Base-by-base conservation (phyloP, 2,329 filamentous ascomycete genomes). In the Sordariomycetes sp. region DNA sequence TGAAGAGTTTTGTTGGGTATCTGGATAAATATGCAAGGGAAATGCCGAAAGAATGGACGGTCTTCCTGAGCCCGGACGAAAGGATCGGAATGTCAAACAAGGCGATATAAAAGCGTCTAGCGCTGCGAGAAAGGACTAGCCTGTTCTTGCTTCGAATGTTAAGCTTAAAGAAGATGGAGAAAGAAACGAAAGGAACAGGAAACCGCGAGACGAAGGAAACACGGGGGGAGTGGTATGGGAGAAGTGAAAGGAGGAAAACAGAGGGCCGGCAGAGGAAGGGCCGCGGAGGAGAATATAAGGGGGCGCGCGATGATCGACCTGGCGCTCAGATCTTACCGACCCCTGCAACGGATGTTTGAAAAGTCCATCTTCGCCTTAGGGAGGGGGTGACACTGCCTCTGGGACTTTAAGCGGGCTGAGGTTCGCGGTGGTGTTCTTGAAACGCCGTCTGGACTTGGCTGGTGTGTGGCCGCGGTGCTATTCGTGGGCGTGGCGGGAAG, bases 41-140 rank as follows among this genome's bases (percentile, higher is more conserved):
- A 35, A 55, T 32, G n/a, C 15, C 50, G 25, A 53, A 56, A 54
- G 52, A 48, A 52, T 56, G 55, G 25, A 56, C 45, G 55, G 55
- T 52, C 55, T 56, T 56, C 55, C 55, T 36, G 28, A 32, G 28
- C 8, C 28, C 28, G 28, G 8, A 32, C 28, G 28, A 32, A 57
- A 36, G 22, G 34, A 10, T 10, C 32, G 32, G 51, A 35, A 10
- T 39, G 25, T 36, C 13, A 53, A 57, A 54, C 56, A 53, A 57
- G 32, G n/a, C n/a, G 53, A 59, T 54, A 55, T 52, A 60, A 62
- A 65, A 70, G 75, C 75, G 74, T 69, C 74, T 76, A 35, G 75
- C 75, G 74, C 74, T 74, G 63, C 65, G 58, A 65, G 60, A 57
- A 65, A 78, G 75, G 75, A 71, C 76, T 76, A 75, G 75, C 75